phyloP scores from a whole-genome alignment of 768 basidiomycete species.

The Trametes cubensis region DNA sequence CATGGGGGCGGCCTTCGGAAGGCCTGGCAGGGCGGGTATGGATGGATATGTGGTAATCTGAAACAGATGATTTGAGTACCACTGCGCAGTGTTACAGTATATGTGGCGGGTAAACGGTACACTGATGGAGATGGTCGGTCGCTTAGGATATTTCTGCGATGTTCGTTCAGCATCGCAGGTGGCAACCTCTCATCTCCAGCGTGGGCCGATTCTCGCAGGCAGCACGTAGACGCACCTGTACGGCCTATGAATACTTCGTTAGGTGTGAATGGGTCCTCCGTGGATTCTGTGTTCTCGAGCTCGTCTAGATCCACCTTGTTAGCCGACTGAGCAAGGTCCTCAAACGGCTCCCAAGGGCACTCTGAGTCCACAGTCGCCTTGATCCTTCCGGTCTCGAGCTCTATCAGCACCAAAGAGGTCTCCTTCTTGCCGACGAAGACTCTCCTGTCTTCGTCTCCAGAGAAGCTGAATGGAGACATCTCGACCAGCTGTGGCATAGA shows the following conservation, averaged over 20 bases:
- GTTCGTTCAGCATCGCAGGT: no score
- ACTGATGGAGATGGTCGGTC: no score
- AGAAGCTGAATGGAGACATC: conserved; percentile 80
- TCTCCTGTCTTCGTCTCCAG: conserved; percentile 61
- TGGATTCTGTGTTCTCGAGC: conserved; percentile 53
- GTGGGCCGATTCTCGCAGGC: no score
- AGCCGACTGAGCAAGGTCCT: conserved; percentile 46
- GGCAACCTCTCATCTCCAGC: no score
- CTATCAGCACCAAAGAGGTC: conserved; percentile 75
- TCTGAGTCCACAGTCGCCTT: conserved; percentile 75
- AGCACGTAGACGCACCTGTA: conserved; percentile 49
- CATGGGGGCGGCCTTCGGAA: conserved; percentile 43
- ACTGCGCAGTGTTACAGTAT: no score
- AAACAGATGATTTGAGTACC: conserved; percentile 21
- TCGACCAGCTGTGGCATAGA: conserved; percentile 94
- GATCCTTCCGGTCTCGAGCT: conserved; percentile 78
- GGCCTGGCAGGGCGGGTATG: conserved; percentile 54
- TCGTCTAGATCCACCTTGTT: conserved; percentile 56
- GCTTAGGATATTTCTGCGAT: no score
- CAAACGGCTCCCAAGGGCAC: conserved; percentile 75
- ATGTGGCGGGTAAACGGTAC: no score
- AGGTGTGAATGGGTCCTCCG: conserved; percentile 29
- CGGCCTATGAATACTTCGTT: conserved; percentile 65
- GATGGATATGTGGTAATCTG: conserved; percentile 91
- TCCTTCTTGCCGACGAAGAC: conserved; percentile 92